Conservation (phyloP, 1,284 basidiomycete species). For the Trichosporon sp. region DNA sequence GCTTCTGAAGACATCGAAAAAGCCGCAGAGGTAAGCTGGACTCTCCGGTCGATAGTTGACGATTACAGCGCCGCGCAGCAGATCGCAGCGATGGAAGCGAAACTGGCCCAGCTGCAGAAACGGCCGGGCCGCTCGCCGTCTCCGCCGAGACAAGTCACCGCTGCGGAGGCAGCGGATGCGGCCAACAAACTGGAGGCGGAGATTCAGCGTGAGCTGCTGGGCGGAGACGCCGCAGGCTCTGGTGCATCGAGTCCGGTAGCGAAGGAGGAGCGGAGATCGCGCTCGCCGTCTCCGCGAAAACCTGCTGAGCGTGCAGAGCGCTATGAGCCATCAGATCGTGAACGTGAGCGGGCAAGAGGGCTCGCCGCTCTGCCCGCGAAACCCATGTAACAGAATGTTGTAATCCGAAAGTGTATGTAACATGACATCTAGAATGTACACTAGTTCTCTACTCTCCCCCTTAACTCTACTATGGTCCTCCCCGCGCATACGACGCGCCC, state of each 20-base stretch:
- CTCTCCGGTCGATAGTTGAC: conserved; percentile 19
- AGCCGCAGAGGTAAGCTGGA: conserved; percentile 63
- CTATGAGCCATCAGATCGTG: too few species aligned
- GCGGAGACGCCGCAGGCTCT: conserved; percentile 10
- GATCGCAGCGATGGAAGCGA: conserved; percentile 94
- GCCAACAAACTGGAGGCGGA: conserved; percentile 30
- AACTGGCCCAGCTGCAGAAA: conserved; percentile 75
- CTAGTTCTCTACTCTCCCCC: background rate
- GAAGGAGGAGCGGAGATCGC: background rate
- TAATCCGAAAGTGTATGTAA: conserved; percentile 29
- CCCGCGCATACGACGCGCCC: background rate
- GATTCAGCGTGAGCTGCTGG: conserved; percentile 31
- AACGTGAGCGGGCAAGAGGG: conserved; percentile 30
- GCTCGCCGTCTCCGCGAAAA: background rate
- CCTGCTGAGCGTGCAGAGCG: background rate
- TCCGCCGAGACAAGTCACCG: conserved; percentile 24
- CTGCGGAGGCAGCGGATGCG: conserved; percentile 13
- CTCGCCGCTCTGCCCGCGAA: conserved; percentile 47
- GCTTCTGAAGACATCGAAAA: conserved; percentile 72
- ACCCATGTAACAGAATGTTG: conserved; percentile 32
- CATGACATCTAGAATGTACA: conserved; percentile 16
- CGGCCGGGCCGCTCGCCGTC: conserved; percentile 31
- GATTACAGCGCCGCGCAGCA: conserved; percentile 73
- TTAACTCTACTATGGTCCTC: background rate
- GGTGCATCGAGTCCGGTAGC: background rate